Evolutionary conservation across 2,329 filamentous ascomycete species (phyloP), one percentile per base, ranked within the genome.

Genomic region (Gaeumannomyces sp.): DNA sequence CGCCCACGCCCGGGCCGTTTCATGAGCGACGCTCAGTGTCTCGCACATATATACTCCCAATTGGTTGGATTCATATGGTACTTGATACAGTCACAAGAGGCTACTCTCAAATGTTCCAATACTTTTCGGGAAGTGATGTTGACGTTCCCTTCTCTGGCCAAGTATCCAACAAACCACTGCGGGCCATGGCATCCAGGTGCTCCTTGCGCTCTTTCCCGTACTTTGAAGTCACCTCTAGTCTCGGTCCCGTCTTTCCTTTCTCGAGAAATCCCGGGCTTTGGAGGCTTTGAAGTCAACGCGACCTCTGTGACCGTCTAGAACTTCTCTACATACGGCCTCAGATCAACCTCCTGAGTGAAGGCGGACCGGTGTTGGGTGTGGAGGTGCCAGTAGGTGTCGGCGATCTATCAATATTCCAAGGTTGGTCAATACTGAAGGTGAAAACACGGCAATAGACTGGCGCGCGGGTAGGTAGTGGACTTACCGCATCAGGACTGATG

Each of bases 341-440:
- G 78, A 75, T 96, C 92, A 70, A 96, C 76, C 77, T 96, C 91
- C 72, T 91, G 91, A 0, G 91, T 93, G 72, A 94, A 96, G 2
- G 86, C 86, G 7, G 89, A 91, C 69, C 85, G 83, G 38, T 89
- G 90, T 78, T 97, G 92, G 0, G 87, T 89, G 72, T 96, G 92
- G 71, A 96, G 73, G 73, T 89, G 81, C 91, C 92, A 96, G 72
- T 96, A 96, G 14, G 86, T 85, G 69, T 96, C 91, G 14, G 92
- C 92, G 80, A 96, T 96, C 87, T 94, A 66, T 53, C 28, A 45
- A 38, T 14, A 53, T n/a, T 22, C 25, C 56, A 4, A 14, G 56
- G 4, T 27, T 63, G 28, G 59, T 59, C 27, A 66, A 25, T 31
- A 63, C 59, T 7, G 50, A 13, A 57, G 5, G 19, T 19, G n/a